Percentiles rank a stretch among this genome's conserved stretches.
Evolutionary conservation across 129 eudicot species (phyloP).

Genomic region (Pittosporum tobira): DNA sequence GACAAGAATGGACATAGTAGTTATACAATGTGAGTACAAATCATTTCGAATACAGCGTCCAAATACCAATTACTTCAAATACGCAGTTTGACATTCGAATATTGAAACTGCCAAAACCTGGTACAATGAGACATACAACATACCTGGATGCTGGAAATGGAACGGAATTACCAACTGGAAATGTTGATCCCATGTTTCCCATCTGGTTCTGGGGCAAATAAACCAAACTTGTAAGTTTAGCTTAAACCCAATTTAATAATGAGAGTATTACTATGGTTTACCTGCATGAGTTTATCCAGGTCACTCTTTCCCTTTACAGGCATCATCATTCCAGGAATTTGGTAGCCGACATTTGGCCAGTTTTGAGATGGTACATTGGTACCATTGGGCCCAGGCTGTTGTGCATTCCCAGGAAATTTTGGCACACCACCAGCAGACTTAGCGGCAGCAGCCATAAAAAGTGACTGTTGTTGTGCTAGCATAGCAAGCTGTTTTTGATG

Average conservation of each 20-base stretch:
- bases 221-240: constrained; percentile 7
- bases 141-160: constrained; percentile 68
- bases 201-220: constrained; percentile 30
- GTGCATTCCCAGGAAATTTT: constrained; percentile 43
- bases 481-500: constrained; percentile 57
- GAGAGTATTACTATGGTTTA: constrained; percentile 13
- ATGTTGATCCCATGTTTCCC: constrained; percentile 53
- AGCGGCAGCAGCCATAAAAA: constrained; percentile 90
- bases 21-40: no score
- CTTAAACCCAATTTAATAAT: constrained; percentile 1
- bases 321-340: constrained; percentile 61
- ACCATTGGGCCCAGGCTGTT: constrained; percentile 46
- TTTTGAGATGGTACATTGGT: constrained; percentile 43
- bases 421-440: constrained; percentile 57
- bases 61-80: no score
- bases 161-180: constrained; percentile 43
- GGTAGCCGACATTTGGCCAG: constrained; percentile 70
- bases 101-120: not conserved
- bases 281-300: constrained; percentile 61
- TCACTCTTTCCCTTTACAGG: constrained; percentile 57
- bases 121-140: not conserved
- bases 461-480: constrained; percentile 76
- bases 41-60: no score
- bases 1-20: no score
- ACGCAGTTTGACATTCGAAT: not conserved